Percentiles rank a stretch among this genome's conserved stretches.
These are phyloP conservation scores for Andalucia godoyi DNA, from an alignment of 78 protist genomes.

Conservation along the genomic window DNA sequence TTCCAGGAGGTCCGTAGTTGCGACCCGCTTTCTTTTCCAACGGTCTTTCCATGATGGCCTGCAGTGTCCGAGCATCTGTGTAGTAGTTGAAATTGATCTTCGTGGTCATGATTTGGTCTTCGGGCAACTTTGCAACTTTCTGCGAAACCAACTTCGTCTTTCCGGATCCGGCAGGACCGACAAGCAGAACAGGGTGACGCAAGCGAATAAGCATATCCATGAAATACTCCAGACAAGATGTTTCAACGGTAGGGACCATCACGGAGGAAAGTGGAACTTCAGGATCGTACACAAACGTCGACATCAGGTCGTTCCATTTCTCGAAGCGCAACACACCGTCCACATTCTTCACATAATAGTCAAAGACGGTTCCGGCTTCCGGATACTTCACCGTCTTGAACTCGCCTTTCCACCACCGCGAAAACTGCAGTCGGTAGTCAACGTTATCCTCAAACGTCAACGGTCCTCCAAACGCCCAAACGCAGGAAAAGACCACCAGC, in stretches of 20 bases:
- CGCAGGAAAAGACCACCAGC: conserved; percentile 32
- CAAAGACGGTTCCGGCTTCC: conserved; percentile 39
- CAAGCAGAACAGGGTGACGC: conserved; percentile 43
- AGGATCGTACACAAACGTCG: conserved; percentile 11
- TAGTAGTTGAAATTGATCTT: conserved; percentile 53
- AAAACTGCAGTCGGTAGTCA: conserved; percentile 42
- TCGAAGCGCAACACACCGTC: not conserved
- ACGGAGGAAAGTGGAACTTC: conserved; percentile 1
- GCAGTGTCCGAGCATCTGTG: conserved; percentile 45
- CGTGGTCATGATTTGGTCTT: not conserved
- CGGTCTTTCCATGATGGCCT: conserved; percentile 38
- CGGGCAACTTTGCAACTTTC: conserved; percentile 3
- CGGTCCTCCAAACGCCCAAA: conserved; percentile 76
- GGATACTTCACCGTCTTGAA: conserved; percentile 10
- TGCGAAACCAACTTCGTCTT: conserved; percentile 43
- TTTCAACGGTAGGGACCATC: conserved; percentile 36
- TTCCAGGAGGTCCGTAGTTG: conserved; percentile 64
- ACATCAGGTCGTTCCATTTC: conserved; percentile 36
- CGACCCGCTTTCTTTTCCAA: conserved; percentile 66
- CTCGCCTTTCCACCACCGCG: conserved; percentile 41
- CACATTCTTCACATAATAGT: conserved; percentile 35
- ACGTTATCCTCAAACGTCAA: conserved; percentile 18
- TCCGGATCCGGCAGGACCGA: conserved; percentile 75
- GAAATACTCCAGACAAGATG: conserved; percentile 12
- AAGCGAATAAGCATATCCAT: conserved; percentile 1